Conservation (phyloP, 2,329 filamentous ascomycete genomes). For the Arthrobotrys pseudoclavata region DNA sequence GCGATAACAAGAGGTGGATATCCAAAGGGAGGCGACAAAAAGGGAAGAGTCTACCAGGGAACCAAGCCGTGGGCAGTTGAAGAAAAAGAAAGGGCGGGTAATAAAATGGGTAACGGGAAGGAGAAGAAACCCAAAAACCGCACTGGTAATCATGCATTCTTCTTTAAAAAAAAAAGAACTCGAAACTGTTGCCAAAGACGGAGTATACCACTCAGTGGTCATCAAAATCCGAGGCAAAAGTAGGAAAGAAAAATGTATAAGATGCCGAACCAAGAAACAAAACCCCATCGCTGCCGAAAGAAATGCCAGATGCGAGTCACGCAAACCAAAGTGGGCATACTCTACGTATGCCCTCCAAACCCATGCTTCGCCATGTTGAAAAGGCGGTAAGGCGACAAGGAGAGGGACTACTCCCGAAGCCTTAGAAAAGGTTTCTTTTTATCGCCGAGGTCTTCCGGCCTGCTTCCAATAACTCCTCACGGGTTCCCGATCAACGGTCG, state of each 20-base stretch:
- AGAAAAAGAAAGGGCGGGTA: not conserved
- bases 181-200: constrained; percentile 11
- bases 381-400: constrained; percentile 18
- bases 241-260: constrained; percentile 7
- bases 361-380: constrained; percentile 39
- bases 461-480: constrained; percentile 57
- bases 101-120: not conserved
- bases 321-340: not conserved
- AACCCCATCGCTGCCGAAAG: constrained; percentile 20
- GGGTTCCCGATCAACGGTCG: constrained; percentile 76
- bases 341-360: constrained; percentile 11
- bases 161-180: not conserved
- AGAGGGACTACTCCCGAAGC: constrained; percentile 5
- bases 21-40: constrained; percentile 11
- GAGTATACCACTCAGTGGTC: constrained; percentile 24
- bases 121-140: constrained; percentile 8
- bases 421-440: constrained; percentile 2
- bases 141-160: constrained; percentile 31
- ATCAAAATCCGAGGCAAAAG: constrained; percentile 2
- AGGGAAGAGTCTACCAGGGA: constrained; percentile 35
- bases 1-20: constrained; percentile 21
- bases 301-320: constrained; percentile 39
- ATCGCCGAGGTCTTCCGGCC: constrained; percentile 19
- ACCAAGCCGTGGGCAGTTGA: constrained; percentile 34
- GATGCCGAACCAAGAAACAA: constrained; percentile 16